Evolutionary conservation across 192 early-diverging fungal species (phyloP), one percentile per base, ranked within the genome.

Genomic region (Gaertneriomyces semiglobifer): DNA sequence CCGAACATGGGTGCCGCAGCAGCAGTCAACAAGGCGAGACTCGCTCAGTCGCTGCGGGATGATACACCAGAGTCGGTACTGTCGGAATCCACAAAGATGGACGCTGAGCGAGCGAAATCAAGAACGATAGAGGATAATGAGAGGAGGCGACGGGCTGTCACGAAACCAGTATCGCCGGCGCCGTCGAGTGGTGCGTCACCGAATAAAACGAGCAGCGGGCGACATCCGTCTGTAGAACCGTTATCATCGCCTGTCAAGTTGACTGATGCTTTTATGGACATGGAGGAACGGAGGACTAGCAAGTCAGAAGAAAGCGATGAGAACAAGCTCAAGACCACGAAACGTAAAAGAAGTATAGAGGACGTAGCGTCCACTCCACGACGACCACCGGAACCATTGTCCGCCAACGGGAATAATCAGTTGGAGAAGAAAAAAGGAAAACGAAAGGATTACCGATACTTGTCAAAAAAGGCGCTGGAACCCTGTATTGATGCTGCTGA

Each of bases 401-500:
- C 38, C 41, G 11, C 58, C 8, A 38, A 60, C 40, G 44, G 44
- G 41, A 18, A 1, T 2, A 50, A 50, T 18, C 12, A 50, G 18
- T 1, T 18, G 18, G 18, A 14, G 38, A 60, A 41, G 40, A 63
- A 16, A n/a, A 18, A 9, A 10, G 11, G 19, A 16, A 12, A 33
- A 14, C 11, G 19, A 25, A 43, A 53, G 1, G 69, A 71, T 50
- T 57, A 71, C 42, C 69, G 69, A 38, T 19, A 71, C 53, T 43
- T 60, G 18, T 55, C 69, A 8, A 71, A 71, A 16, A 42, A n/a
- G 38, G 69, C 69, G 19, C 14, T 64, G 43, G 45, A 63, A 44
- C 69, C 69, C n/a, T 71, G 69, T 51, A 71, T 71, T 12, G 38
- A 39, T 16, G 69, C 58, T 38, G 19, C 51, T 6, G 62, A 57